Conservation (phyloP, 495 filamentous ascomycete species). For the Hypoxylon trugodes region DNA sequence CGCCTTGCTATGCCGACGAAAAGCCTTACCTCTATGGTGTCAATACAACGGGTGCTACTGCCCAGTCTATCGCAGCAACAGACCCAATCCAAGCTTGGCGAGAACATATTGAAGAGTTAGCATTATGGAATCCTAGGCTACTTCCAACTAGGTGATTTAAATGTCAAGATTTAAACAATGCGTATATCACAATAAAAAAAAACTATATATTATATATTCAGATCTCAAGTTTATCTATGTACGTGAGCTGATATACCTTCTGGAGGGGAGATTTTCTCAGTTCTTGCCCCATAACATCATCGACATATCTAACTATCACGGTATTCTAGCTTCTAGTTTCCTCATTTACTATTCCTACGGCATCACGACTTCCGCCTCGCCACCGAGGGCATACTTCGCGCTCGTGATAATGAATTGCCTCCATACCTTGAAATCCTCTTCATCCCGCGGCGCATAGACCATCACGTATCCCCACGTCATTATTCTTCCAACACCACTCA, state of each 20-base stretch:
- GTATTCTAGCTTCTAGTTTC: neutral
- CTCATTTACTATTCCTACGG: neutral
- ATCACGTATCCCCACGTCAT: slow-evolving; percentile 41
- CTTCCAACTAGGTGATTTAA: slow-evolving; percentile 9
- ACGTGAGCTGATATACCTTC: neutral
- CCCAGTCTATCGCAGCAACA: neutral
- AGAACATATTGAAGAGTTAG: slow-evolving; percentile 42
- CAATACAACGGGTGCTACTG: neutral
- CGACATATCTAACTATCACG: neutral
- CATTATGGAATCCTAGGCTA: slow-evolving; percentile 33
- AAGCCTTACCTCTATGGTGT: slow-evolving; percentile 54
- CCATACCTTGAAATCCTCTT: slow-evolving; percentile 38
- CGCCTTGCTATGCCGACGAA: slow-evolving; percentile 52
- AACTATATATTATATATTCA: no score
- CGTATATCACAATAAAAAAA: neutral
- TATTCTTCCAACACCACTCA: slow-evolving; percentile 33
- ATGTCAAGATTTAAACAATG: neutral
- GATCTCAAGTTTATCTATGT: neutral
- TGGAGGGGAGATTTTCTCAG: slow-evolving; percentile 5
- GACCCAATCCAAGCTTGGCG: slow-evolving; percentile 42
- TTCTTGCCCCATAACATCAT: neutral
- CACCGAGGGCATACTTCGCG: slow-evolving; percentile 20
- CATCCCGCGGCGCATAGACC: slow-evolving; percentile 46
- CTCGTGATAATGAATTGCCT: slow-evolving; percentile 37
- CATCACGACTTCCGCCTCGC: slow-evolving; percentile 18